phyloP scores from a whole-genome alignment of 192 early-diverging fungal genomes.

The Gigaspora rosea region DNA sequence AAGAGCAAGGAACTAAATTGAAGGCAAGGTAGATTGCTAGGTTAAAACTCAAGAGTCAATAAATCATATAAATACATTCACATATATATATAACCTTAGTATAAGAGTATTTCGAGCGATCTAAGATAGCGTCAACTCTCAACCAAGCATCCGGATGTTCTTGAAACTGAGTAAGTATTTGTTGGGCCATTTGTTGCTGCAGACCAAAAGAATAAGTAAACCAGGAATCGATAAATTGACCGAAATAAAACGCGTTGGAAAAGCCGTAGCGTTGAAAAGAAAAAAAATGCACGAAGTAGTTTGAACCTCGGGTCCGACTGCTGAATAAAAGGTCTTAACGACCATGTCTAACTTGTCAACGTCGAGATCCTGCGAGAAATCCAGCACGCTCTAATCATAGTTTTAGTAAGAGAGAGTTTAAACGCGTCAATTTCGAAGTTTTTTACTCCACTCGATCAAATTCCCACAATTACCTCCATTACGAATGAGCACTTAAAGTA shows the following conservation, averaged over 20 bases:
- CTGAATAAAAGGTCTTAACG: constrained; percentile 78
- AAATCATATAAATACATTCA: no score
- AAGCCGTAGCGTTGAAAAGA: neutral
- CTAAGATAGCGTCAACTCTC: constrained; percentile 89
- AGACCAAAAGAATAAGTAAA: neutral
- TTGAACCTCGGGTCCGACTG: constrained; percentile 73
- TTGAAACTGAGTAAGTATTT: constrained; percentile 89
- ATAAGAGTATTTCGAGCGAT: constrained; percentile 71
- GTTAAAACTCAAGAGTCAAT: no score
- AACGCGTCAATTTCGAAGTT: neutral
- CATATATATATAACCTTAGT: constrained; percentile 74
- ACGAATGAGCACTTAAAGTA: no score
- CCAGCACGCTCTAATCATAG: constrained; percentile 70
- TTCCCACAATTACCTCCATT: no score
- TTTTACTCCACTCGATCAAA: no score
- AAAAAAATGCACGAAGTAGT: neutral
- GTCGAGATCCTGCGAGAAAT: constrained; percentile 89
- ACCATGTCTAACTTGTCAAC: constrained; percentile 86
- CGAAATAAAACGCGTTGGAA: neutral
- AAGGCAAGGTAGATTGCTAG: no score
- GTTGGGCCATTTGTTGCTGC: constrained; percentile 85
- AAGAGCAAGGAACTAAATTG: constrained; percentile 83
- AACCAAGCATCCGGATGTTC: constrained; percentile 96
- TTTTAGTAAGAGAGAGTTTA: constrained; percentile 2
- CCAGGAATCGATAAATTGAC: neutral